These are phyloP conservation scores for Athelia sp. DNA, from an alignment of 1,284 basidiomycete genomes.

Conservation along the genomic window DNA sequence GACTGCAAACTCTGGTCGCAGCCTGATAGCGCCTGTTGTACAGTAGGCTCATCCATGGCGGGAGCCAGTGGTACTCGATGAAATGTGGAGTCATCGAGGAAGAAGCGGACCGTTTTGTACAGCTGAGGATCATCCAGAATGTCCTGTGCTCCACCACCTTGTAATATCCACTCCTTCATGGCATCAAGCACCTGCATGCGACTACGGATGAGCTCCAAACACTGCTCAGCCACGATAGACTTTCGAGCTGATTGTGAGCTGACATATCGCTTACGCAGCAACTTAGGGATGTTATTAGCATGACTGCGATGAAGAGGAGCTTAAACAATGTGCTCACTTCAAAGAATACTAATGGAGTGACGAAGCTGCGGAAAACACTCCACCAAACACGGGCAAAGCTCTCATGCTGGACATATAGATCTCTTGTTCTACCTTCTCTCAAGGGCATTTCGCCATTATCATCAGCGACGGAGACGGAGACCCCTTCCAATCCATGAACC, in stretches of 20 bases:
- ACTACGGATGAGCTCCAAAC: constrained; percentile 34
- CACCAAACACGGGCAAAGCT: constrained; percentile 78
- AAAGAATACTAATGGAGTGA: constrained; percentile 74
- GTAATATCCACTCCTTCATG: constrained; percentile 63
- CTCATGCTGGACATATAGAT: constrained; percentile 61
- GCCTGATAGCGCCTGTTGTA: constrained; percentile 40
- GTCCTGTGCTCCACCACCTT: constrained; percentile 72
- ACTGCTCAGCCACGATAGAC: constrained; percentile 30
- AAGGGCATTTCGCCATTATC: constrained; percentile 80
- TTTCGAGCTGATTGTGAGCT: constrained; percentile 37
- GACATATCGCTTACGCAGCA: constrained; percentile 69
- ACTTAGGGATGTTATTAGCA: constrained; percentile 31
- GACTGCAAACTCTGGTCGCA: constrained; percentile 37
- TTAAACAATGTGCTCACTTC: constrained; percentile 46
- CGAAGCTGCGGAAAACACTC: constrained; percentile 73
- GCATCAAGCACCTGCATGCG: constrained; percentile 60
- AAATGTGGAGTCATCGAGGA: constrained; percentile 52
- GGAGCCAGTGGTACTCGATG: constrained; percentile 31
- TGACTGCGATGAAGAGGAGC: constrained; percentile 8
- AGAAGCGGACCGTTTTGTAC: constrained; percentile 48
- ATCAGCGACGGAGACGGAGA: constrained; percentile 73
- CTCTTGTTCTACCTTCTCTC: constrained; percentile 61
- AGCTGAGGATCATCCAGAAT: constrained; percentile 65
- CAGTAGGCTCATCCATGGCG: constrained; percentile 32
- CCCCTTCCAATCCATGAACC: constrained; percentile 70